Evolutionary conservation across 1,139 yeast species (phyloP).

Genomic region (Saccharomyces hybrid): DNA sequence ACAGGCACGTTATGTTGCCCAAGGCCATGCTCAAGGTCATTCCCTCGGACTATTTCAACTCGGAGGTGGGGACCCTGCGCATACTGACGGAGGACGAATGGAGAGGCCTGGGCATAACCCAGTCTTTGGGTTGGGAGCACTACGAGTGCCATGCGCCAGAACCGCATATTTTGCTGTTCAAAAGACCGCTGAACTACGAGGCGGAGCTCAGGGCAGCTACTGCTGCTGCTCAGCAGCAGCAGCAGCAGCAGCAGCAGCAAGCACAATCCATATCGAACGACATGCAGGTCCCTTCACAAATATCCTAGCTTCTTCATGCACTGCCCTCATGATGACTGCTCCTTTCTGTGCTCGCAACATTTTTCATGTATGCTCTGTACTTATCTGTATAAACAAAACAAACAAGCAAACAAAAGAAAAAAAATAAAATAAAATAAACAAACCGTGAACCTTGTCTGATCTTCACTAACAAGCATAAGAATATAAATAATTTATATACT

Average conservation of each 20-base stretch:
- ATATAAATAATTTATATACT: not conserved
- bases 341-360: not conserved
- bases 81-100: slow-evolving; percentile 92
- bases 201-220: slow-evolving; percentile 29
- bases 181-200: slow-evolving; percentile 45
- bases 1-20: slow-evolving; percentile 93
- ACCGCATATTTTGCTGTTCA: slow-evolving; percentile 90
- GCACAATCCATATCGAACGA: slow-evolving; percentile 1
- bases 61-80: slow-evolving; percentile 89
- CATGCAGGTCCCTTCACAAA: not conserved
- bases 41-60: slow-evolving; percentile 93
- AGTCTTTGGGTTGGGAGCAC: slow-evolving; percentile 96
- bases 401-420: not conserved
- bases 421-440: not conserved
- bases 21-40: slow-evolving; percentile 90
- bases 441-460: not conserved
- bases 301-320: not conserved
- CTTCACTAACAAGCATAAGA: not conserved
- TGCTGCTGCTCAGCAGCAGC: slow-evolving; percentile 24
- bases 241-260: slow-evolving; percentile 18
- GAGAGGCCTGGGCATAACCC: slow-evolving; percentile 97
- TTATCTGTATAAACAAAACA: not conserved
- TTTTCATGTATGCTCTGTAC: not conserved
- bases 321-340: not conserved
- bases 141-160: slow-evolving; percentile 98